These are phyloP conservation scores for rapeseed (Brassica napus) DNA, from an alignment of 345 rosid genomes.

Conservation along the genomic window DNA sequence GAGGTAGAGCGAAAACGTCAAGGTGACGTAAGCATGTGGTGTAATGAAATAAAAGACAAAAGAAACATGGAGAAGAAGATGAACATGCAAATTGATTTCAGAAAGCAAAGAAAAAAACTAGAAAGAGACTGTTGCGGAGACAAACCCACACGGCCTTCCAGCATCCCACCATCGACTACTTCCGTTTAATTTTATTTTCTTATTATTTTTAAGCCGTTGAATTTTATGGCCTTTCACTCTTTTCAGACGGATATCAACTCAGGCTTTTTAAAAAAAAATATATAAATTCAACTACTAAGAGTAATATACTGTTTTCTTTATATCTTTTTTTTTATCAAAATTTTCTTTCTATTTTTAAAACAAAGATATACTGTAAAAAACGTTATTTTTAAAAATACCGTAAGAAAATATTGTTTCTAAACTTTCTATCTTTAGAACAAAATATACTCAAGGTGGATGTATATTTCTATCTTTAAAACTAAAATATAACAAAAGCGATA, in stretches of 20 bases:
- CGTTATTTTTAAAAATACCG: too few relatives aligned
- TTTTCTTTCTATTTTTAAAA: too few relatives aligned
- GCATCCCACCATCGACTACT: conserved; percentile 24
- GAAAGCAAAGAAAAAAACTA: conserved; percentile 20
- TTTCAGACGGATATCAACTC: neutral
- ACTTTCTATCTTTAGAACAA: too few relatives aligned
- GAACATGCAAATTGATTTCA: conserved; percentile 15
- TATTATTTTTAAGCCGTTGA: neutral
- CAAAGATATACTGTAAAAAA: too few relatives aligned
- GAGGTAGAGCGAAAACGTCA: conserved; percentile 17
- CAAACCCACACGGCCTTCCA: conserved; percentile 43
- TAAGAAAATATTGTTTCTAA: too few relatives aligned
- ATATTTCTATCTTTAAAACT: too few relatives aligned
- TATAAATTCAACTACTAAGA: neutral
- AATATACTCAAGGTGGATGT: too few relatives aligned
- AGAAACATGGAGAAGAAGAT: conserved; percentile 17
- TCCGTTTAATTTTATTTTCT: neutral
- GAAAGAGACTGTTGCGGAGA: conserved; percentile 33
- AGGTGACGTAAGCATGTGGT: conserved; percentile 33
- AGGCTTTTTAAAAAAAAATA: neutral
- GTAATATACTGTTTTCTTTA: neutral
- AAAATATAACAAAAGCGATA: too few relatives aligned
- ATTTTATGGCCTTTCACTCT: neutral
- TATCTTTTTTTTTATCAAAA: too few relatives aligned
- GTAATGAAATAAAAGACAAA: conserved; percentile 5